Conservation (phyloP, 371 early-diverging fungal species). For the Rhizomucor miehei region DNA sequence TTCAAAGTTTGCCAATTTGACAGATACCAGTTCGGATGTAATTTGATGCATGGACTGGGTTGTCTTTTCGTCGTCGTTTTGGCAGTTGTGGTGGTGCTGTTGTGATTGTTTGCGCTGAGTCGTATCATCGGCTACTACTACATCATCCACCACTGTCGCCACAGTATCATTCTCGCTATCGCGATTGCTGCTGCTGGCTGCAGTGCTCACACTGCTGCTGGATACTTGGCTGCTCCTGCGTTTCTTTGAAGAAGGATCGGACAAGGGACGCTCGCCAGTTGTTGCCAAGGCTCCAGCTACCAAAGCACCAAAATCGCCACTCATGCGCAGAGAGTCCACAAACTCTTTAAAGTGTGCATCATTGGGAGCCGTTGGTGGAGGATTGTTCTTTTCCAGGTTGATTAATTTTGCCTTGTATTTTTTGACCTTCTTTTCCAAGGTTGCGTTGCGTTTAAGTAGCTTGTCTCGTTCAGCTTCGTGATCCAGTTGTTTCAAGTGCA, state of each 20-base stretch:
- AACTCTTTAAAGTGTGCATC: constrained; percentile 20
- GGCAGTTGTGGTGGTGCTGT: background rate
- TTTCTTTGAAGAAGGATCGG: background rate
- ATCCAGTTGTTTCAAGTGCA: constrained; percentile 55
- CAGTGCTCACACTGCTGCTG: constrained; percentile 33
- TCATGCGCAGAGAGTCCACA: constrained; percentile 36
- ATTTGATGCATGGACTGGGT: constrained; percentile 21
- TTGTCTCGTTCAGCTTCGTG: constrained; percentile 30
- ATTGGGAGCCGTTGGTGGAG: constrained; percentile 3
- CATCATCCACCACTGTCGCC: background rate
- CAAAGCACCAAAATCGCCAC: constrained; percentile 45
- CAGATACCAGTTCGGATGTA: constrained; percentile 35
- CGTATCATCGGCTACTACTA: background rate
- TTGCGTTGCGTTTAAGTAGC: constrained; percentile 28
- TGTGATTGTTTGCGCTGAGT: background rate
- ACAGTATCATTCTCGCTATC: background rate
- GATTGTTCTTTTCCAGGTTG: background rate
- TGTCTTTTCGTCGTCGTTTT: constrained; percentile 1
- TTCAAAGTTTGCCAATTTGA: constrained; percentile 39
- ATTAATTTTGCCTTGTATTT: constrained; percentile 39
- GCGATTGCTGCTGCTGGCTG: constrained; percentile 30
- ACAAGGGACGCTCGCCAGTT: background rate
- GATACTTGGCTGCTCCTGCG: too few species aligned
- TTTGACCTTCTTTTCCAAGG: constrained; percentile 32
- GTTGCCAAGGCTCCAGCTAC: constrained; percentile 34